Evolutionary conservation across 1,284 basidiomycete species (phyloP).

Genomic region (Xerocomus cyaneibrunnescens): DNA sequence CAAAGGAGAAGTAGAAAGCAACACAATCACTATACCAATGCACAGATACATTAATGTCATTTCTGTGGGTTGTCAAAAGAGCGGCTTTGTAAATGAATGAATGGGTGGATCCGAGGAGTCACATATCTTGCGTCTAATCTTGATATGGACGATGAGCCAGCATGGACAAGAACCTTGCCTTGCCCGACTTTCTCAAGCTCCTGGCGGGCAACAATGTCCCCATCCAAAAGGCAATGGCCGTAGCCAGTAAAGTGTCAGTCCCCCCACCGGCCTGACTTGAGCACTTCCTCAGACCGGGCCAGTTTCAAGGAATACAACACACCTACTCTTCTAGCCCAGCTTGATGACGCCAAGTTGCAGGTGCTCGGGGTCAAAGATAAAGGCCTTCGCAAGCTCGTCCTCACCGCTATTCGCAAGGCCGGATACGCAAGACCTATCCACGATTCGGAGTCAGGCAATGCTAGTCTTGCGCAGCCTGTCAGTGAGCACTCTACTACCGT

Average conservation of each 20-base stretch:
- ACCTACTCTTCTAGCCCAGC: constrained; percentile 50
- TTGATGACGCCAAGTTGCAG: constrained; percentile 62
- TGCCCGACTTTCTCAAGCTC: constrained; percentile 75
- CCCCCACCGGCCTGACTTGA: neutral
- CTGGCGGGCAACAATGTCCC: constrained; percentile 64
- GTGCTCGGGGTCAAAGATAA: constrained; percentile 63
- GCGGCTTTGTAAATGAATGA: neutral
- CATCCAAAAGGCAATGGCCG: constrained; percentile 71
- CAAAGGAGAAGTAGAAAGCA: constrained; percentile 13
- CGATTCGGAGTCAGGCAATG: constrained; percentile 3
- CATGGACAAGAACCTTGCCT: constrained; percentile 49
- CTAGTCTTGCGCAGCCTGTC: neutral
- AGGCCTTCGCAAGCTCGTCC: constrained; percentile 63
- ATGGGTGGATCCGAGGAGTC: constrained; percentile 3
- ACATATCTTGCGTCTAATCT: neutral
- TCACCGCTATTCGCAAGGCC: constrained; percentile 64
- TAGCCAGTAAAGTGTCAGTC: constrained; percentile 77
- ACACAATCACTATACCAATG: constrained; percentile 23
- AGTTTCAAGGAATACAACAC: constrained; percentile 80
- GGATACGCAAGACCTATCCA: constrained; percentile 45
- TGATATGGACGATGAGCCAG: neutral
- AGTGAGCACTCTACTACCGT: constrained; percentile 10
- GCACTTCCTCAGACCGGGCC: constrained; percentile 11
- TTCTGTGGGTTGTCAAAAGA: constrained; percentile 12
- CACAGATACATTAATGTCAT: constrained; percentile 3